These are phyloP conservation scores for Skeletonema tropicum DNA, from an alignment of 108 stramenopile genomes.

Conservation along the genomic window DNA sequence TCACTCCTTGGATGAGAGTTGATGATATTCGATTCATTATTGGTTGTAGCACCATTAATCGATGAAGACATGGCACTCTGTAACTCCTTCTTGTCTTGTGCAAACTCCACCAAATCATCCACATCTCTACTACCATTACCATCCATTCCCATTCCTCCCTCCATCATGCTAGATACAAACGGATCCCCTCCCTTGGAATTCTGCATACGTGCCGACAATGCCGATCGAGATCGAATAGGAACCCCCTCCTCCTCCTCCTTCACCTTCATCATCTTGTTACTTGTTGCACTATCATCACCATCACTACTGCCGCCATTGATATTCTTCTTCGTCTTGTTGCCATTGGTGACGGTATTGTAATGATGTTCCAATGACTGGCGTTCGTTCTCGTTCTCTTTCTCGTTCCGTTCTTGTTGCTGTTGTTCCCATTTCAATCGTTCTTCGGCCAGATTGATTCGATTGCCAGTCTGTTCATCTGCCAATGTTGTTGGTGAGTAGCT, in stretches of 20 bases:
- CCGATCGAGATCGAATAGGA: background rate
- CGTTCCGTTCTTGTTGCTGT: slow-evolving; percentile 19
- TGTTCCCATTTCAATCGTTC: slow-evolving; percentile 1
- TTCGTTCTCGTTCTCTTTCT: too few species aligned
- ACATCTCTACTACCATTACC: slow-evolving; percentile 2
- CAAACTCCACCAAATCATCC: slow-evolving; percentile 25
- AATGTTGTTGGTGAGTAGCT: background rate
- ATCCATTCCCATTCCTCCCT: background rate
- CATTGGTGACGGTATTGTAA: slow-evolving; percentile 19
- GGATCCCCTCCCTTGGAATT: slow-evolving; percentile 21
- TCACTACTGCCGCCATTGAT: too few species aligned
- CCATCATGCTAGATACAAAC: slow-evolving; percentile 15
- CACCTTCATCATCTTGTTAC: too few species aligned
- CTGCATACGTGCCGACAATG: slow-evolving; percentile 49
- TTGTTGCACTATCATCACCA: too few species aligned
- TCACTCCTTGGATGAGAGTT: background rate
- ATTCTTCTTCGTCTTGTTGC: too few species aligned
- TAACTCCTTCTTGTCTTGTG: slow-evolving; percentile 50
- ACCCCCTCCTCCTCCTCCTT: background rate
- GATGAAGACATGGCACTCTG: slow-evolving; percentile 46
- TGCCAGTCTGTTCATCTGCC: background rate
- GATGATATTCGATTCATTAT: background rate
- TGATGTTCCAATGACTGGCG: slow-evolving; percentile 28
- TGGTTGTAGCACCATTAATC: background rate
- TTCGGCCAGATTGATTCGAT: slow-evolving; percentile 13